Evolutionary conservation across 176 grass and related monocot genomes (phyloP), one percentile per base, ranked within the genome.

Genomic region (Neostapfia colusana): DNA sequence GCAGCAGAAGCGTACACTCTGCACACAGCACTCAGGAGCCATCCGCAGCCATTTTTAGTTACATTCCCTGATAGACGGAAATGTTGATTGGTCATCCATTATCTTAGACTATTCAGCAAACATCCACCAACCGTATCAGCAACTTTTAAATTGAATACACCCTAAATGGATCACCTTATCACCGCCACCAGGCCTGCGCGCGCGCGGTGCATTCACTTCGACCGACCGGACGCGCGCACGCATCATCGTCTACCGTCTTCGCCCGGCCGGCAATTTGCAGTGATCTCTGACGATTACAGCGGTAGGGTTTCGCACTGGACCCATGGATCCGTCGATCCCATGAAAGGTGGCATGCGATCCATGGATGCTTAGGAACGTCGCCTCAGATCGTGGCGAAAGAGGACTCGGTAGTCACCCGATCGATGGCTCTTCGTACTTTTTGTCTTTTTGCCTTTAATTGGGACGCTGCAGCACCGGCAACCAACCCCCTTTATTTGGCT

Each of bases 101-200:
- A n/a, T n/a, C 27, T 74, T 69, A 72, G 51, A 78, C 61, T 51
- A 81, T 36, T 11, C 11, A 43, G 51, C 86, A 83, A 83, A 74
- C 48, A 81, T 81, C 57, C 91, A 81, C 40, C 84, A 82, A 96
- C 58, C 58, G 39, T 15, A 31, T 31, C 31, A 62, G 49, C 88
- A 80, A 77, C 71, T 80, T 80, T 62, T 14, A 51, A 66, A 71
- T 48, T 77, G 38, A 76, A 65, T 78, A 65, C 25, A 60, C 58
- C 2, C 27, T 48, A 5, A 79, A 67, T 57, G 42, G 23, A 86
- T 56, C 24, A 56, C 53, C 41, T 68, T 84, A 73, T 51, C 67
- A 81, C 81, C 5, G 48, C 62, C 27, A 66, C 81, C 73, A 49
- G 57, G 53, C 74, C 73, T 49, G 39, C 84, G 42, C 42, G 7